These are phyloP conservation scores for Zizania latifolia DNA, from an alignment of 176 grass and related monocot species.

Conservation along the genomic window DNA sequence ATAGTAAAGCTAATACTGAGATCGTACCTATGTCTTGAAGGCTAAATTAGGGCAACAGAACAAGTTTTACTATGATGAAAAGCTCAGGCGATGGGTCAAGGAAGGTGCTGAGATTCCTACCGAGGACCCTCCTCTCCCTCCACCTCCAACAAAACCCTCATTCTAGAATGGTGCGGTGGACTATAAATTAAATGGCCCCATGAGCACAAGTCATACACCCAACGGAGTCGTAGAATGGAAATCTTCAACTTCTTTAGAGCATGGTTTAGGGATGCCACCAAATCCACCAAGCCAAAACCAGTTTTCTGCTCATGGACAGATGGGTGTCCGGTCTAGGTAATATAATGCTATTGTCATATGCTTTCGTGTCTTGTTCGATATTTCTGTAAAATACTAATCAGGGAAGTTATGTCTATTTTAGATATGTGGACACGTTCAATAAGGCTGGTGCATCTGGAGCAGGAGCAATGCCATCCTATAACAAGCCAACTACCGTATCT, in stretches of 20 bases:
- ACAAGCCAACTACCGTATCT: constrained; percentile 58
- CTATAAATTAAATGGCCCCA: constrained; percentile 56
- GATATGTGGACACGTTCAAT: constrained; percentile 98
- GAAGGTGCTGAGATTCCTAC: constrained; percentile 73
- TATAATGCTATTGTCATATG: not conserved
- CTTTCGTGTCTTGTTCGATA: constrained; percentile 6
- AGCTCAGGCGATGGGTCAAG: constrained; percentile 94
- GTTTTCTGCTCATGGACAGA: constrained; percentile 77
- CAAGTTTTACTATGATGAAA: constrained; percentile 96
- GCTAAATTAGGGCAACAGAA: constrained; percentile 89
- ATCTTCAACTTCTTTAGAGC: constrained; percentile 36
- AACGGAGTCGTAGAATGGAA: constrained; percentile 39
- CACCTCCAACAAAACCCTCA: constrained; percentile 64
- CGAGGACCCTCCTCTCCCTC: constrained; percentile 61
- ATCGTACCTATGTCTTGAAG: constrained; percentile 36
- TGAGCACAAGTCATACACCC: constrained; percentile 30
- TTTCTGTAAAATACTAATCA: not conserved
- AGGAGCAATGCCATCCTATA: constrained; percentile 45
- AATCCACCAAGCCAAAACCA: constrained; percentile 87
- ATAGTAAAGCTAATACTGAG: not conserved
- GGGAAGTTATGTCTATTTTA: constrained; percentile 19
- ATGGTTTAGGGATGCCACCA: constrained; percentile 64
- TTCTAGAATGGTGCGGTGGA: constrained; percentile 64
- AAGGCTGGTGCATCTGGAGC: constrained; percentile 47
- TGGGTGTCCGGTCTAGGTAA: constrained; percentile 88